Evolutionary conservation across 2,329 filamentous ascomycete species (phyloP).

Genomic region (Macrophomina tecta): DNA sequence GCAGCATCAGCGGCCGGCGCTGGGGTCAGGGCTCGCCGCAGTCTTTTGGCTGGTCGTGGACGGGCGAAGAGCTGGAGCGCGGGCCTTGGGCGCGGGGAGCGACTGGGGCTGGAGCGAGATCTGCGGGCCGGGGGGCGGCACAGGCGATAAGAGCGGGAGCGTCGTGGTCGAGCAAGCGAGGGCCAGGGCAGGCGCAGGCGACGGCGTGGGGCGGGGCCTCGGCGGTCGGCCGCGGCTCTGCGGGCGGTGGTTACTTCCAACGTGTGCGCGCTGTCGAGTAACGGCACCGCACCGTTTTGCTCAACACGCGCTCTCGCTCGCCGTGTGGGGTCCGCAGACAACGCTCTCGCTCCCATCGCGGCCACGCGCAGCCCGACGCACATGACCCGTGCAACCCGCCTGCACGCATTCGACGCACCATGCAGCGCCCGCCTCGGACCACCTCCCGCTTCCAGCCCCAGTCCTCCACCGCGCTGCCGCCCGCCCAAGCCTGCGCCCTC

Average conservation of each 20-base stretch:
- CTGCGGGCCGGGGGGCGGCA: background rate
- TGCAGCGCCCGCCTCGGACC: constrained; percentile 5
- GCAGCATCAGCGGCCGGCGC: constrained; percentile 15
- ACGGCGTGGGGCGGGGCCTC: background rate
- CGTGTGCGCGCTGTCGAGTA: constrained; percentile 16
- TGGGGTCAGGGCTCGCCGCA: background rate
- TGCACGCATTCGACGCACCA: constrained; percentile 2
- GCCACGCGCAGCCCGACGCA: constrained; percentile 24
- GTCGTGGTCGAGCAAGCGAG: background rate
- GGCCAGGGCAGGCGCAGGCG: background rate
- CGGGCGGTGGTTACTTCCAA: constrained; percentile 1
- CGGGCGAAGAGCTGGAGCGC: background rate
- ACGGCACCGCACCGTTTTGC: constrained; percentile 8
- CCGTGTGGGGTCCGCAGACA: background rate
- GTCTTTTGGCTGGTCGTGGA: background rate
- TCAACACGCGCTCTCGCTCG: constrained; percentile 18
- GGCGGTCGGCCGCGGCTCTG: constrained; percentile 20
- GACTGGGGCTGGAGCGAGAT: background rate
- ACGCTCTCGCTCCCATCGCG: constrained; percentile 16
- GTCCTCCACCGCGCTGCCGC: background rate
- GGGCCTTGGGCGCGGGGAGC: background rate
- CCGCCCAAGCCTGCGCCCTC: background rate
- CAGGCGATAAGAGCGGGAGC: constrained; percentile 11
- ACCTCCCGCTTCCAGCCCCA: constrained; percentile 15
- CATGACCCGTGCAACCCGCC: constrained; percentile 15